Evolutionary conservation across 345 rosid species (phyloP), one percentile per base, ranked within the genome.

Genomic region (Salix udensis): DNA sequence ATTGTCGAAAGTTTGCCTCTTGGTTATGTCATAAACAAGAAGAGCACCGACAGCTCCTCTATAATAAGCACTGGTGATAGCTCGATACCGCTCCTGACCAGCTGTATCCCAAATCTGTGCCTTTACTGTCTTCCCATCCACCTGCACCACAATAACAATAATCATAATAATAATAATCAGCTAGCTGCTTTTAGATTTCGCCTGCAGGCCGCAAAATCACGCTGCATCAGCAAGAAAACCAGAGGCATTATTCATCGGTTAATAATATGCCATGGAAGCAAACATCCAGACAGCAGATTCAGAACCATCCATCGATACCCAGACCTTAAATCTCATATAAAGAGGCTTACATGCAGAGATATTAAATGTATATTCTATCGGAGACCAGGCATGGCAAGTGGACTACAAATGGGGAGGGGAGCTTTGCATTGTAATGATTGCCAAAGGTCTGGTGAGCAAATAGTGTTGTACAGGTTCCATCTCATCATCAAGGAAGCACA

Each of bases 71-170:
- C 62, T 58, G 23, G 62, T 58, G 62, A 58, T 58, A 10, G 62
- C 62, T n/a, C 62, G 62, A 24, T 58, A 58, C 62, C 62, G 62
- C 62, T 58, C 62, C 62, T 58, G 62, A 9, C 62, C 62, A 1
- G 62, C 62, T 58, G 62, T 58, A n/a, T 58, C 62, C 62, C 62
- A 58, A n/a, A 58, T 58, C 62, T 58, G 62, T n/a, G 62, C 62
- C 28, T 58, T 58, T 23, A 58, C 62, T 10, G 62, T 58, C 62
- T 58, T 58, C 28, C 62, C 62, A 58, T 58, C 62, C 62, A 58
- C 62, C 62, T 58, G 24, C 26, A 58, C 26, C 28, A 58, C 10
- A 58, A 9, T 9, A 10, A 58, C 1, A 55, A 55, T 2, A 55
- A 50, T 1, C 4, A 50, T 0, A 55, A 55, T n/a, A 55, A 55